A percentile compares a stretch with the other conserved stretches of the same genome.
phyloP scores from a whole-genome alignment of 2,329 filamentous ascomycete species.

The Tricladium varicosporioides region DNA sequence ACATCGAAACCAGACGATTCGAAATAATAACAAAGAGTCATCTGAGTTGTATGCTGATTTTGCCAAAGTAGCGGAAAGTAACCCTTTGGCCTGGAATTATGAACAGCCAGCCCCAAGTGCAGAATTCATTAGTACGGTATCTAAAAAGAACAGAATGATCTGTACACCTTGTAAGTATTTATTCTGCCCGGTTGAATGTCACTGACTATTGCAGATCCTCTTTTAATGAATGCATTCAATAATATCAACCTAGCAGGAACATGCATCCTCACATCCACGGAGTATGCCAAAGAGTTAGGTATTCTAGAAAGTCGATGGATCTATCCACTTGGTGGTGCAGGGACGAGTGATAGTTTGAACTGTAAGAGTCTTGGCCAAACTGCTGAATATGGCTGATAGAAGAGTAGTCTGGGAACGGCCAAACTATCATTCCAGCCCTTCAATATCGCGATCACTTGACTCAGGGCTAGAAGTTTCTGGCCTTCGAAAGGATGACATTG shows the following conservation, averaged over 20 bases:
- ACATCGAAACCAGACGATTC: slow-evolving; percentile 49
- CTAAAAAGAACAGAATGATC: slow-evolving; percentile 63
- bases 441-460: slow-evolving; percentile 57
- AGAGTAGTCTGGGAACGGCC: slow-evolving; percentile 58
- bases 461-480: slow-evolving; percentile 48
- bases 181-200: background rate
- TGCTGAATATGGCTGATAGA: slow-evolving; percentile 5
- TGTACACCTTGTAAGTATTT: slow-evolving; percentile 58
- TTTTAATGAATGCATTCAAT: slow-evolving; percentile 72
- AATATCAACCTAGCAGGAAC: slow-evolving; percentile 63
- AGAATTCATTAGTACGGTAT: slow-evolving; percentile 52
- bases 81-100: slow-evolving; percentile 57
- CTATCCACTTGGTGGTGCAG: slow-evolving; percentile 62
- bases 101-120: slow-evolving; percentile 42
- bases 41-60: slow-evolving; percentile 60
- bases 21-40: slow-evolving; percentile 58
- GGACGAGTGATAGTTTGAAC: slow-evolving; percentile 54
- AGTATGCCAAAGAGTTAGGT: slow-evolving; percentile 51
- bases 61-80: slow-evolving; percentile 51
- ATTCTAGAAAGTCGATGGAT: slow-evolving; percentile 58
- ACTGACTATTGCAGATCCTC: slow-evolving; percentile 47
- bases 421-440: slow-evolving; percentile 55
- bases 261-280: slow-evolving; percentile 56
- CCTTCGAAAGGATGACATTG: slow-evolving; percentile 50
- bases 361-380: slow-evolving; percentile 40